Base-by-base conservation (phyloP, 1,284 basidiomycete genomes). In the Rhodotorula sp. region DNA sequence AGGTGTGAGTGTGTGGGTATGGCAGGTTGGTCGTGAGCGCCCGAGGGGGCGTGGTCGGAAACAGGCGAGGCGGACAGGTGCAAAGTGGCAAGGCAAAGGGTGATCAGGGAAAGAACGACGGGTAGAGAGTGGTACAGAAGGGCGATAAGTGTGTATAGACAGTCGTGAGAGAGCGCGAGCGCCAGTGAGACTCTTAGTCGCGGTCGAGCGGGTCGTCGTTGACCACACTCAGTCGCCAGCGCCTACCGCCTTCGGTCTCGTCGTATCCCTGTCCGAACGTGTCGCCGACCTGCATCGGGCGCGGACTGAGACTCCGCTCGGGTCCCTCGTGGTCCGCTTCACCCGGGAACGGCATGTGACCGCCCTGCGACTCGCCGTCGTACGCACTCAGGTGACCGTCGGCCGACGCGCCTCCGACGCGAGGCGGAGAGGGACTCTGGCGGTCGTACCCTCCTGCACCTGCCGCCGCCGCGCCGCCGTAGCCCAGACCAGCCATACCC, bases 241-340 rank as follows among this genome's bases (percentile, higher is more conserved):
- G 46, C 61, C 48, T 67, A 5, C 74, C 74, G 2, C 65, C 68
- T n/a, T 69, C 68, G 0, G 51, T 65, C 69, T 76, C 75, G 49
- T 76, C 75, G 65, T 76, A 76, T 0, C 75, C 75, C 3, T 34
- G 26, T 1, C 75, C 75, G 48, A 75, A 76, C 48, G 75, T 64
- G 57, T 72, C 75, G 5, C 75, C 75, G 46, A 76, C 75, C 57
- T 76, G 75, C 73, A 74, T 72, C 64, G 70, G 70, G 31, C 68
- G 70, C 21, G 75, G 75, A 12, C 65, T 68, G 51, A 64, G 47
- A 5, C 67, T 69, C 31, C 75, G 46, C 0, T 48, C 63, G 29
- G 61, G 67, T 5, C 64, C 49, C 1, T 64, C 70, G 12, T 31
- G 16, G 10, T 71, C 75, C 5, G 70, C 51, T 58, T 72, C 70